Evolutionary conservation across 1,284 basidiomycete genomes (phyloP).

Genomic region (Malassezia obtusa): DNA sequence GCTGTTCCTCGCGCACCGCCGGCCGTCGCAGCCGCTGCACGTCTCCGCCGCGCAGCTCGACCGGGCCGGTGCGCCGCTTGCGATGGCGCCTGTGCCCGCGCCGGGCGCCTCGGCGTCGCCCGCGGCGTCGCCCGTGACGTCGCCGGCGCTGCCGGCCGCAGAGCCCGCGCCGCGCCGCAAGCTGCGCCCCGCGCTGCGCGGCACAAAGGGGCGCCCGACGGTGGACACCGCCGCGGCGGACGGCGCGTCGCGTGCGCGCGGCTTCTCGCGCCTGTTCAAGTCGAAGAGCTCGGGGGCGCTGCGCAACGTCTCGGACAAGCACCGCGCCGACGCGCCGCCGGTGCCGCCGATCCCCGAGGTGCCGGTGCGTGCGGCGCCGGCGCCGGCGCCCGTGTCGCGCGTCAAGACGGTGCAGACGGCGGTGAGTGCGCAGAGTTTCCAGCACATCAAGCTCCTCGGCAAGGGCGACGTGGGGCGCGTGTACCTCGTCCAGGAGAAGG

Average conservation of each 20-base stretch:
- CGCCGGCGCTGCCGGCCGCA: not conserved
- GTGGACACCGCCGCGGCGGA: not conserved
- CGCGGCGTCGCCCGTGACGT: not conserved
- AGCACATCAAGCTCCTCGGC: slow-evolving; percentile 47
- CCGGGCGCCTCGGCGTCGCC: not conserved
- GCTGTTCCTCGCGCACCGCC: slow-evolving; percentile 54
- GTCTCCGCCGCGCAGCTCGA: slow-evolving; percentile 25
- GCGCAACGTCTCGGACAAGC: not conserved
- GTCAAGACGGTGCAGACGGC: slow-evolving; percentile 68
- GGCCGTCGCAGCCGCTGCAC: not conserved
- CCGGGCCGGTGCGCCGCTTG: slow-evolving; percentile 10
- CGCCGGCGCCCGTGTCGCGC: slow-evolving; percentile 8
- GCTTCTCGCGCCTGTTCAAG: slow-evolving; percentile 12
- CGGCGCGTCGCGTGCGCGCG: not conserved
- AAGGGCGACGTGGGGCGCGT: slow-evolving; percentile 48
- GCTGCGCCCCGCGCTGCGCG: slow-evolving; percentile 4
- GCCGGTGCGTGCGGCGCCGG: not conserved
- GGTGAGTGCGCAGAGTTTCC: slow-evolving; percentile 41
- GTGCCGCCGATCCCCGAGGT: not conserved
- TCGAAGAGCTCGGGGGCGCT: slow-evolving; percentile 14
- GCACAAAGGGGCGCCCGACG: not conserved
- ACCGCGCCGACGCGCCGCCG: not conserved
- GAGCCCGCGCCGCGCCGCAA: slow-evolving; percentile 3
- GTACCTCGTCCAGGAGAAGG: slow-evolving; percentile 41
- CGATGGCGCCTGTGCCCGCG: not conserved